Conservation (phyloP, 2,329 filamentous ascomycete genomes). For the Ophiostoma montium region DNA sequence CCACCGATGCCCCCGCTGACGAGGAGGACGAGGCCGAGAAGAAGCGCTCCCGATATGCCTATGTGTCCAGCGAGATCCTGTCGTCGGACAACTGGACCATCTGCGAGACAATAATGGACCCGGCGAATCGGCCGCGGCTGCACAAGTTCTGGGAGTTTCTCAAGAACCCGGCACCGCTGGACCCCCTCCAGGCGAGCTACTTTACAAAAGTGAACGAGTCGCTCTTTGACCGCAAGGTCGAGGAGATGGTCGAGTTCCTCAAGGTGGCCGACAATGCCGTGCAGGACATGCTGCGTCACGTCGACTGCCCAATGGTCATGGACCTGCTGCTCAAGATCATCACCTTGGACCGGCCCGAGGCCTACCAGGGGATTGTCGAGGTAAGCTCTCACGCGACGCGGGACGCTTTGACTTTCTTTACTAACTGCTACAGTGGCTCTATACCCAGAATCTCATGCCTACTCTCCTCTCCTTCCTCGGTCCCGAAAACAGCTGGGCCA, state of each 20-base stretch:
- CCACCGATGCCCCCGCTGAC: slow-evolving; percentile 28
- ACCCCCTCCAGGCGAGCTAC: slow-evolving; percentile 89
- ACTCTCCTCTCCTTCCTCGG: slow-evolving; percentile 75
- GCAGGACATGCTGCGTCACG: slow-evolving; percentile 74
- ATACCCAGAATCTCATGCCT: slow-evolving; percentile 76
- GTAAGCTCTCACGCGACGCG: too few species aligned
- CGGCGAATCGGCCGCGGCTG: slow-evolving; percentile 52
- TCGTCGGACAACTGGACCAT: slow-evolving; percentile 97
- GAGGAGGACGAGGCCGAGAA: slow-evolving; percentile 72
- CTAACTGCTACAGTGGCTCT: slow-evolving; percentile 52
- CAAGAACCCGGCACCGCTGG: slow-evolving; percentile 67
- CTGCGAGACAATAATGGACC: slow-evolving; percentile 75
- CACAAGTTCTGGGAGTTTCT: slow-evolving; percentile 86
- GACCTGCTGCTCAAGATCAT: slow-evolving; percentile 94
- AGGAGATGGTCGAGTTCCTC: slow-evolving; percentile 87
- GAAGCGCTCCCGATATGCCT: slow-evolving; percentile 84
- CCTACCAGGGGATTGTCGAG: slow-evolving; percentile 65
- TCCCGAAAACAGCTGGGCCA: slow-evolving; percentile 71
- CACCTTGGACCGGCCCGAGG: slow-evolving; percentile 83
- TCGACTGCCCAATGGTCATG: slow-evolving; percentile 98
- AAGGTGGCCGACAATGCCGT: slow-evolving; percentile 73
- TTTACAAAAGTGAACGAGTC: slow-evolving; percentile 98
- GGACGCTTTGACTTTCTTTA: too few species aligned
- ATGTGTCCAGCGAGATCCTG: slow-evolving; percentile 81
- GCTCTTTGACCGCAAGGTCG: slow-evolving; percentile 94